Evolutionary conservation across 2,329 filamentous ascomycete genomes (phyloP).

Genomic region (Xylariaceae sp.): DNA sequence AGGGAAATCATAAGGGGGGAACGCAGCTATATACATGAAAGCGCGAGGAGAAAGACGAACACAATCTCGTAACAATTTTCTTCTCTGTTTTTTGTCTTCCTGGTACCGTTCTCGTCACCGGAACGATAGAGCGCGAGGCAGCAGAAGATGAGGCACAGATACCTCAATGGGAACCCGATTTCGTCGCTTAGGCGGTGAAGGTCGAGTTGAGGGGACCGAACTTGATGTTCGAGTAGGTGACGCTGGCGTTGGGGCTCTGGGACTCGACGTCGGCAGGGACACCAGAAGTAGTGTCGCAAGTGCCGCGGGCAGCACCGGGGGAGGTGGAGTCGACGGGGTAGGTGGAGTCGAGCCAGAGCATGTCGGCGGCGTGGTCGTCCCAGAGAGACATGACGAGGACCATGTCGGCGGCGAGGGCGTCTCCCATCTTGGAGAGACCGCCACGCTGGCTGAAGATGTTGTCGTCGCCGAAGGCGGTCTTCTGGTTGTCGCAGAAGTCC

Average conservation of each 20-base stretch:
- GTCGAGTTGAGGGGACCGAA: conserved; percentile 44
- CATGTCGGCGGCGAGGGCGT: conserved; percentile 50
- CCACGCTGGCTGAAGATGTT: conserved; percentile 47
- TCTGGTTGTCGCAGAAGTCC: conserved; percentile 50
- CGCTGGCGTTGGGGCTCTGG: conserved; percentile 35
- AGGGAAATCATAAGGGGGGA: not conserved
- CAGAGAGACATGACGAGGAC: conserved; percentile 56
- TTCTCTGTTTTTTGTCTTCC: not conserved
- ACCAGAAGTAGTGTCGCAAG: conserved; percentile 42
- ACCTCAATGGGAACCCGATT: not conserved
- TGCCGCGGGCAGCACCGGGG: conserved; percentile 42
- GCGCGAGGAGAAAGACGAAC: not conserved
- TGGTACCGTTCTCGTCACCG: not conserved
- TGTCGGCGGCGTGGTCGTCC: conserved; percentile 44
- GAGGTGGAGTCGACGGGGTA: conserved; percentile 42
- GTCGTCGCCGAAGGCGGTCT: conserved; percentile 48
- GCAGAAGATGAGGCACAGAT: not conserved
- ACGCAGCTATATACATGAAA: not conserved
- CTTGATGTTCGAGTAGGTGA: conserved; percentile 46
- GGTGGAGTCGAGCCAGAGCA: conserved; percentile 55
- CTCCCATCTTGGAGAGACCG: conserved; percentile 48
- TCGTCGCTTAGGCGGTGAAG: conserved; percentile 25
- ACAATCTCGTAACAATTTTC: not conserved
- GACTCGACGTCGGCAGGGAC: conserved; percentile 40
- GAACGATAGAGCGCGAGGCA: not conserved